Evolutionary conservation across 176 grass and related monocot genomes (phyloP), one percentile per base, ranked within the genome.

Genomic region (Cenchrus purpureus): DNA sequence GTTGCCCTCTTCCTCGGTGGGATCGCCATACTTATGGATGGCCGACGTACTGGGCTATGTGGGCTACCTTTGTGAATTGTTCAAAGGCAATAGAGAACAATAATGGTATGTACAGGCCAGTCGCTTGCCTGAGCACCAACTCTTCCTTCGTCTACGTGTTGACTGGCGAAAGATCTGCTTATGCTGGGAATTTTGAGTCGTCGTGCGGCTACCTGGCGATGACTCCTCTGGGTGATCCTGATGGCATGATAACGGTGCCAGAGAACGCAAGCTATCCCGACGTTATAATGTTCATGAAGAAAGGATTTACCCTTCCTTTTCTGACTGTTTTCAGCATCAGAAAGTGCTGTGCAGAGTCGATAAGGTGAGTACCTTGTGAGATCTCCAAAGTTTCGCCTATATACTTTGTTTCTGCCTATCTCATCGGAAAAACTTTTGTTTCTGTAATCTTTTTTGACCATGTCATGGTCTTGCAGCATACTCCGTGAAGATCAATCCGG

Each of bases 121-220:
- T 85, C 6, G 0, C 51, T 53, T 93, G 91, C 65, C n/a, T 85
- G 7, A 79, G 81, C 37, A 62, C 56, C 4, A 61, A 13, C 0
- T 1, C 71, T 19, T 79, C 80, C 9, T 92, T 89, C 56, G 85
- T 92, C 8, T 89, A 87, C 5, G 55, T 87, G 14, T 6, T 29
- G 0, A n/a, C 7, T 52, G 40, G 51, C 17, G 0, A 11, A 52
- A 52, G 48, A 5, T 1, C 0, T 13, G 15, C 71, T 54, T 1
- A 0, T 13, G 15, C 71, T 54, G 0, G 3, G 2, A 10, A 10
- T 11, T 37, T 93, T 1, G 32, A 82, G 32, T 44, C 85, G 20
- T 93, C 82, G 0, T 93, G 88, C 6, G 49, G 76, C 5, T 88
- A 71, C 42, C 2, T 90, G 8, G 88, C 85, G 5, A 64, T 58